Base-by-base conservation (phyloP, 176 grass and related monocot species). In the Hsuehochloa calcarea region DNA sequence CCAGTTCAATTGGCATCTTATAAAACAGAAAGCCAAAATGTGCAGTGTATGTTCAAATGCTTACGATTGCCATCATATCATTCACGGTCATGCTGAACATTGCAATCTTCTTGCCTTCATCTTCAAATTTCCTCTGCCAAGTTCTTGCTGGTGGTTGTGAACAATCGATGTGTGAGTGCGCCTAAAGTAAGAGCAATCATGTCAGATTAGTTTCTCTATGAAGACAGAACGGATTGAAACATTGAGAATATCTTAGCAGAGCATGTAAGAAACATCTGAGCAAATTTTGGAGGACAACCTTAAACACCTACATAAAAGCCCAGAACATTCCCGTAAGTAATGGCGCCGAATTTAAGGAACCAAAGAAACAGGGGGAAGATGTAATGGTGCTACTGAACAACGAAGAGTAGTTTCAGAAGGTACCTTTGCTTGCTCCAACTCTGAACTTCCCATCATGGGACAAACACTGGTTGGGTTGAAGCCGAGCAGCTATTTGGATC, bases 21-120 rank as follows among this genome's bases (percentile, higher is more conserved):
- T 64, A 8, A 23, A 63, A 31, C 1, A 67, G 37, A 67, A 56
- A 44, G 63, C 8, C 19, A 55, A 55, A 34, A 46, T 10, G 3
- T 63, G 20, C 15, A 39, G 9, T 26, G 13, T 27, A 10, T 80
- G 9, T 25, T 35, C 6, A 69, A 60, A 65, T 47, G n/a, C 90
- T 88, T 89, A 95, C 93, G 31, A 95, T 4, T 16, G 64, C 22
- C 0, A 88, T 3, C 20, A 90, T 38, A 70, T 95, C 93, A n/a
- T 34, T 64, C 84, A 73, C 65, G 80, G 82, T 73, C 60, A 90
- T 45, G 81, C 54, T 84, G 27, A 92, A 78, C 80, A 79, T 81
- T 16, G 78, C 26, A 22, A 88, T 23, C 68, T 95, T 95, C 89
- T 90, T 95, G 23, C 89, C 93, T 46, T 95, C 79, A 80, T 95